Percentiles rank a stretch among this genome's conserved stretches.
These are phyloP conservation scores for Haematococcus lacustris DNA, from an alignment of 139 green algal genomes.

Conservation along the genomic window DNA sequence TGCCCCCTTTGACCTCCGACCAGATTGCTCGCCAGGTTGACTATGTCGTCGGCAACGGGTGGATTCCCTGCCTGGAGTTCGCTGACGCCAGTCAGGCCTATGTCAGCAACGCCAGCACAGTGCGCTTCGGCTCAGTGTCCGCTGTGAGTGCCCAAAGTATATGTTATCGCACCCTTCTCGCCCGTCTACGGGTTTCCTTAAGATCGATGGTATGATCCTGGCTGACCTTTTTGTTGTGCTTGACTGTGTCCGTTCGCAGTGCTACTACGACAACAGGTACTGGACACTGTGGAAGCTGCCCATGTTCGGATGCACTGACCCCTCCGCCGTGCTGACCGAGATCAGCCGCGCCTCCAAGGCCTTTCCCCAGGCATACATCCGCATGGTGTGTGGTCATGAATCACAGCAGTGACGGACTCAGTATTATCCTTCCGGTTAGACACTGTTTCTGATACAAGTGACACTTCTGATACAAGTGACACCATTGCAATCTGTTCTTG, in stretches of 20 bases:
- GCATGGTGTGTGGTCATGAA: no score
- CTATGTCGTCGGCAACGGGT: conserved; percentile 92
- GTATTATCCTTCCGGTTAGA: no score
- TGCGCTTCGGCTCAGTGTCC: conserved; percentile 56
- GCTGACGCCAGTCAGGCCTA: conserved; percentile 65
- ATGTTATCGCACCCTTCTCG: no score
- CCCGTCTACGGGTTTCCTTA: no score
- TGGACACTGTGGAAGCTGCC: conserved; percentile 99
- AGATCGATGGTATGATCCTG: no score
- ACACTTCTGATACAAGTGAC: no score
- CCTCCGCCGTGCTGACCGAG: conserved; percentile 86
- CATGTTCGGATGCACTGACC: conserved; percentile 98
- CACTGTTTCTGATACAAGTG: no score
- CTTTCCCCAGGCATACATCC: conserved; percentile 92
- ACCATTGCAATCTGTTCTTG: no score
- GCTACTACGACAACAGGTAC: conserved; percentile 92
- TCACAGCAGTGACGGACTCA: no score
- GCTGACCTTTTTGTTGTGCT: no score
- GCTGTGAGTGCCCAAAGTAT: conserved; percentile 33
- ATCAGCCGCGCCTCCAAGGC: conserved; percentile 66
- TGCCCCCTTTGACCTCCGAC: conserved; percentile 84
- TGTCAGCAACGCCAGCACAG: conserved; percentile 44
- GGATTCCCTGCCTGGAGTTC: conserved; percentile 94
- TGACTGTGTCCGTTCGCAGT: conserved; percentile 19
- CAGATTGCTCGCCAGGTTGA: conserved; percentile 90